Evolutionary conservation across 108 stramenopile genomes (phyloP).

Genomic region (Aurantiochytrium sp.): DNA sequence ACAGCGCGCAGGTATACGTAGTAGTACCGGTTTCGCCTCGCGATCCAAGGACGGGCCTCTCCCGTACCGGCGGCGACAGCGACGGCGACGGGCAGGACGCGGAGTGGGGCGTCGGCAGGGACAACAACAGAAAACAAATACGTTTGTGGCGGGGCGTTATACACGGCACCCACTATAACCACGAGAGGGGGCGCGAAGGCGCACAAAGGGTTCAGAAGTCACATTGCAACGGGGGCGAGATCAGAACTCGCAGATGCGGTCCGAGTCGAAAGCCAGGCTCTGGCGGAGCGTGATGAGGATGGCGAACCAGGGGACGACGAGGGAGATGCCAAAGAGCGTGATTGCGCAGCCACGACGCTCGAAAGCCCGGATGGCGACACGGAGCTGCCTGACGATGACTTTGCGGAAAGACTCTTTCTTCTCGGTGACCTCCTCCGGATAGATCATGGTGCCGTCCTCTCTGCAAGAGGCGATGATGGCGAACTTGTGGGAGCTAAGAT

Average conservation of each 20-base stretch:
- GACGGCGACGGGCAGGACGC: too few relatives aligned
- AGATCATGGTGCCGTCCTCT: neutral
- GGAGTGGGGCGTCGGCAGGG: too few relatives aligned
- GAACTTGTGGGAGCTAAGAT: neutral
- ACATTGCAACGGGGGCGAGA: too few relatives aligned
- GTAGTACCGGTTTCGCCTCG: too few relatives aligned
- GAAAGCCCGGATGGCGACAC: neutral
- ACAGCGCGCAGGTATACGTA: too few relatives aligned
- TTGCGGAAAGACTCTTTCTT: neutral
- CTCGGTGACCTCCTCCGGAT: slow-evolving; percentile 12
- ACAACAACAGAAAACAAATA: too few relatives aligned
- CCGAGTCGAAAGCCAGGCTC: neutral
- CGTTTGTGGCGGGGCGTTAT: too few relatives aligned
- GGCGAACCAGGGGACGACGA: neutral
- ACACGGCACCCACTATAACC: too few relatives aligned
- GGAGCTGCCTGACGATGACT: neutral
- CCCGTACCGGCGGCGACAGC: too few relatives aligned
- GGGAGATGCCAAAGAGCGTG: neutral
- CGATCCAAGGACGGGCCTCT: too few relatives aligned
- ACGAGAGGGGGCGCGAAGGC: too few relatives aligned
- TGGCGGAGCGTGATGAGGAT: neutral
- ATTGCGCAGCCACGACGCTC: neutral
- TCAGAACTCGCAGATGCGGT: neutral
- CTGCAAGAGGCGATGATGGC: neutral
- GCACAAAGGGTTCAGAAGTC: too few relatives aligned